Evolutionary conservation across 371 early-diverging fungal genomes (phyloP).

Genomic region (Mucor irregularis): DNA sequence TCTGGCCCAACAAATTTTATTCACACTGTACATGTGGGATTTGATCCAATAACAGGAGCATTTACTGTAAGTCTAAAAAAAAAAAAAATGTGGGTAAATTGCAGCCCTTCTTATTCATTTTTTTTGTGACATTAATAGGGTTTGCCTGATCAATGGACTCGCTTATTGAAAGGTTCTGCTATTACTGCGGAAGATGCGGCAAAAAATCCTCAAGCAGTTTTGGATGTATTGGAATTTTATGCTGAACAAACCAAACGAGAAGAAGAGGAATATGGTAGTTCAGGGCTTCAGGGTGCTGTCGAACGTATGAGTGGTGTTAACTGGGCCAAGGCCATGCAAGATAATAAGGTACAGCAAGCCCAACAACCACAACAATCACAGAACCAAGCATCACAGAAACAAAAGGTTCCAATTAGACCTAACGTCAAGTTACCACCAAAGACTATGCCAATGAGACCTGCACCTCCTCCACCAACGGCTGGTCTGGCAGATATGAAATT

Average conservation of each 20-base stretch:
- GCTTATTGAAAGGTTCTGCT: conserved; percentile 84
- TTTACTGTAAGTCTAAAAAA: conserved; percentile 70
- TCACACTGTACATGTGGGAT: conserved; percentile 95
- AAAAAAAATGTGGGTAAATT: neutral
- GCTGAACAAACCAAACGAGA: conserved; percentile 75
- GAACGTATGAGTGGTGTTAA: conserved; percentile 28
- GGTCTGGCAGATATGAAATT: conserved; percentile 16
- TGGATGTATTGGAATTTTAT: conserved; percentile 96
- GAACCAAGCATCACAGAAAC: neutral
- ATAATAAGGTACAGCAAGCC: conserved; percentile 3
- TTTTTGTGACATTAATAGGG: conserved; percentile 55
- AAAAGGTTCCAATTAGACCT: neutral
- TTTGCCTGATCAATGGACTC: conserved; percentile 92
- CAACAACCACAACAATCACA: conserved; percentile 1
- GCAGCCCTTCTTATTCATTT: no score
- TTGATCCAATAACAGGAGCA: conserved; percentile 88
- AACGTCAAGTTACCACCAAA: conserved; percentile 23
- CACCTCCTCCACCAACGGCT: conserved; percentile 22
- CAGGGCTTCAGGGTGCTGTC: conserved; percentile 29
- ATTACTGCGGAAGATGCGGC: conserved; percentile 95
- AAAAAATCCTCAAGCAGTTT: conserved; percentile 96
- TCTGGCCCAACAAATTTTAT: conserved; percentile 92
- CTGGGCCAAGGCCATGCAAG: conserved; percentile 33
- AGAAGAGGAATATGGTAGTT: conserved; percentile 51
- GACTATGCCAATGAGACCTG: conserved; percentile 22